A percentile compares a stretch with the other conserved stretches of the same genome.
Conservation (phyloP, 345 rosid genomes). For the Lepidium aucheri region DNA sequence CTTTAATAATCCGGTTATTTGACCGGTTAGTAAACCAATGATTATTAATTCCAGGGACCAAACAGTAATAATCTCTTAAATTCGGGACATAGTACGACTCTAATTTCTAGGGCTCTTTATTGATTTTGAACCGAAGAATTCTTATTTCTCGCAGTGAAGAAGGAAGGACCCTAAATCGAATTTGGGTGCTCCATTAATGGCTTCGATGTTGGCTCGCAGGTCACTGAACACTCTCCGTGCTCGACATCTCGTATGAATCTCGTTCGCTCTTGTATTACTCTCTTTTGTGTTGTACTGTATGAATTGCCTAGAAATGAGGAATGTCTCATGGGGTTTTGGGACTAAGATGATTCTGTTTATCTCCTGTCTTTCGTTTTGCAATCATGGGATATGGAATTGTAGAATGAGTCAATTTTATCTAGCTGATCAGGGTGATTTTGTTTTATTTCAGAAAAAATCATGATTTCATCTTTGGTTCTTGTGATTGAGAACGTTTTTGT, state of each 20-base stretch:
- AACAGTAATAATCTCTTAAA: background rate
- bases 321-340: constrained; percentile 1
- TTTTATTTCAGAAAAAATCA: too few relatives aligned
- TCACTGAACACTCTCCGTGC: constrained; percentile 56
- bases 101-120: background rate
- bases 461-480: background rate
- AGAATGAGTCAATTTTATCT: background rate
- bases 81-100: background rate
- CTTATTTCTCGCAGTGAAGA: constrained; percentile 5
- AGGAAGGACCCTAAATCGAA: constrained; percentile 10
- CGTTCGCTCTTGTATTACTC: background rate
- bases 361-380: background rate
- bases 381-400: background rate
- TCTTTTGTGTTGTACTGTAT: background rate
- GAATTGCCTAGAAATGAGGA: background rate
- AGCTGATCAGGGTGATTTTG: background rate
- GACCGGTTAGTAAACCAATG: background rate
- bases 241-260: constrained; percentile 52
- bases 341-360: background rate
- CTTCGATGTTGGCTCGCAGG: constrained; percentile 77
- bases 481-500: background rate
- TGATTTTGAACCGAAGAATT: background rate
- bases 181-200: constrained; percentile 33
- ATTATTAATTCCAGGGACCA: background rate
- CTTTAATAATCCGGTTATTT: background rate